Evolutionary conservation across 179 eudicot species (phyloP).

Genomic region (Beta lomatogona): DNA sequence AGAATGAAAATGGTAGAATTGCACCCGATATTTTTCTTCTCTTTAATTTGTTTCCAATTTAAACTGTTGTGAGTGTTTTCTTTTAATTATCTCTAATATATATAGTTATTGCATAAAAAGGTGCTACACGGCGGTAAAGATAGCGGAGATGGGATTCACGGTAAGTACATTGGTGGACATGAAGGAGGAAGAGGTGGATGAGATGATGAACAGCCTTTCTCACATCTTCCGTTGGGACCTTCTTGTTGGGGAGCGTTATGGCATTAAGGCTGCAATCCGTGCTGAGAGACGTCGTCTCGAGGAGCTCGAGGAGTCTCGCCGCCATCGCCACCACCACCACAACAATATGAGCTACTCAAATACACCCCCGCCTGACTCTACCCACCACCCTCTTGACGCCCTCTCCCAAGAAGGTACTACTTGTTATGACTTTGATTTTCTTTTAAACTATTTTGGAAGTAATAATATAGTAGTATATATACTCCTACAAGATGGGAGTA

Average conservation of each 20-base stretch:
- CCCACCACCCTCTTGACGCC: slow-evolving; percentile 69
- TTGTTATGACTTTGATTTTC: background rate
- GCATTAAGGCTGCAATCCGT: slow-evolving; percentile 81
- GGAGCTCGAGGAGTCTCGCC: slow-evolving; percentile 54
- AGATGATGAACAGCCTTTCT: slow-evolving; percentile 80
- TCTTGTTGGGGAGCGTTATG: slow-evolving; percentile 92
- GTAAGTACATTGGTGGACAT: slow-evolving; percentile 78
- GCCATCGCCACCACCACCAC: slow-evolving; percentile 48
- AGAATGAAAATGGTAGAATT: no score
- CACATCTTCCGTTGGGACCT: slow-evolving; percentile 85
- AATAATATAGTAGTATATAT: background rate
- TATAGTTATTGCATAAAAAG: slow-evolving; percentile 17
- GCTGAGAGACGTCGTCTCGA: slow-evolving; percentile 81
- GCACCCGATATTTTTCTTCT: background rate
- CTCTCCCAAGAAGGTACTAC: slow-evolving; percentile 84
- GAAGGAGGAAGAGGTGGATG: slow-evolving; percentile 94
- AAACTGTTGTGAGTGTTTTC: background rate
- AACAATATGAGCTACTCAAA: slow-evolving; percentile 36
- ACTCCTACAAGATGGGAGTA: background rate
- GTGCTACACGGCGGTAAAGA: slow-evolving; percentile 78
- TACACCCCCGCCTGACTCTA: slow-evolving; percentile 38
- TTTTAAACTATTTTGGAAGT: background rate
- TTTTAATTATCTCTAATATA: background rate
- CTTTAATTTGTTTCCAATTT: background rate
- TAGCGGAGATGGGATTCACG: slow-evolving; percentile 94